Evolutionary conservation across 805 yeast genomes (phyloP).

Genomic region (Hanseniaspora nectarophila): DNA sequence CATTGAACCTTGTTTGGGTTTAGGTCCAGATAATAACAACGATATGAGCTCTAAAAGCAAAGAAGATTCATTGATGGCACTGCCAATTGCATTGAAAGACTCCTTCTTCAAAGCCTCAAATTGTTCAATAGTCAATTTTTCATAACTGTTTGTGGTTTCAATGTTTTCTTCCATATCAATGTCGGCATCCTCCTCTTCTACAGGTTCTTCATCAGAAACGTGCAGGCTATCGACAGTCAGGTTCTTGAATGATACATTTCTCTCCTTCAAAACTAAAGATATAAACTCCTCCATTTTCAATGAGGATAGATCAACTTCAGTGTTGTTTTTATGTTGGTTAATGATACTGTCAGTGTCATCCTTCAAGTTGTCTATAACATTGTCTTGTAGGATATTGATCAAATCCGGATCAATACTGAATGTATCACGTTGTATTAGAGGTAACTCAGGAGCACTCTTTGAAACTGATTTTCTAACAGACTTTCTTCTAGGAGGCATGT

Average conservation of each 20-base stretch:
- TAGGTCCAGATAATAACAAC: constrained; percentile 59
- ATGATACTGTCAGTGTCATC: neutral
- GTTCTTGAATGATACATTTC: constrained; percentile 8
- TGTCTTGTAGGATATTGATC: constrained; percentile 1
- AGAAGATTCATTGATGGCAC: constrained; percentile 81
- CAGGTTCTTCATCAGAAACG: too few species aligned
- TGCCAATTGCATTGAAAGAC: constrained; percentile 40
- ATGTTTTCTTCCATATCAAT: constrained; percentile 1
- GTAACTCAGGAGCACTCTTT: too few species aligned
- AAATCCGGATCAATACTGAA: constrained; percentile 11
- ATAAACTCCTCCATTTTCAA: constrained; percentile 7
- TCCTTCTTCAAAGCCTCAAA: constrained; percentile 43
- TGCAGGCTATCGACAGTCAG: neutral
- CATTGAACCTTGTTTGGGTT: constrained; percentile 76
- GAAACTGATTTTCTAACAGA: neutral
- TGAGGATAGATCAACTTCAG: neutral
- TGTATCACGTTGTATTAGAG: too few species aligned
- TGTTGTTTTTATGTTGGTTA: neutral
- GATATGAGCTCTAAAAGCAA: constrained; percentile 80
- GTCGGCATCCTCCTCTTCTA: neutral
- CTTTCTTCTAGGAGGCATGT: neutral
- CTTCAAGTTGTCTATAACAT: neutral
- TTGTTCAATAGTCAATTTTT: constrained; percentile 21
- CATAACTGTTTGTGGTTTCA: neutral
- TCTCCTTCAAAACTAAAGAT: constrained; percentile 8